These are phyloP conservation scores for Phytomonas sp. DNA, from an alignment of 208 protist species.

Conservation along the genomic window DNA sequence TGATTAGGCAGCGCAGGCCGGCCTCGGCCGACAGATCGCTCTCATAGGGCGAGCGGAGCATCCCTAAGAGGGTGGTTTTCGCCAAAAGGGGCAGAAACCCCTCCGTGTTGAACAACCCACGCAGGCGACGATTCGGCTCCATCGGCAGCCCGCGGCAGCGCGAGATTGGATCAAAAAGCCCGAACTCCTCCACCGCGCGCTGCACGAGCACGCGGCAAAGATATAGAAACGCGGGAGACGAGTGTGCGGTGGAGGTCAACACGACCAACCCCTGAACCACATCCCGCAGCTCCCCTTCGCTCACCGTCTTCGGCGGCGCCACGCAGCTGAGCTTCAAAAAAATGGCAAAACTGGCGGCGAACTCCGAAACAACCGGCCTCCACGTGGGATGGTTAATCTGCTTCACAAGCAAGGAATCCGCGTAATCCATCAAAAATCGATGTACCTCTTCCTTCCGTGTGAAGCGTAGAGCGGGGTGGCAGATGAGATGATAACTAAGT, in stretches of 20 bases:
- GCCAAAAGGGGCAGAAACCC: constrained; percentile 27
- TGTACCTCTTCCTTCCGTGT: constrained; percentile 18
- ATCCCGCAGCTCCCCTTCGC: constrained; percentile 12
- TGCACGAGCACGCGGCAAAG: constrained; percentile 22
- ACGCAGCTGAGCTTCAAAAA: constrained; percentile 64
- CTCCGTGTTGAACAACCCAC: constrained; percentile 27
- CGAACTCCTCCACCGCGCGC: constrained; percentile 63
- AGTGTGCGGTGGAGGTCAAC: constrained; percentile 6
- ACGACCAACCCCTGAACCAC: constrained; percentile 13
- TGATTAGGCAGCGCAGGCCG: constrained; percentile 24
- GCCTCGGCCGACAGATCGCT: constrained; percentile 15
- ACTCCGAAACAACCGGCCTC: constrained; percentile 55
- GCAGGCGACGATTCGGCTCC: constrained; percentile 38
- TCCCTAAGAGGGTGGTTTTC: constrained; percentile 21
- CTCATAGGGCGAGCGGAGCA: constrained; percentile 13
- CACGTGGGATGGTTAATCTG: constrained; percentile 22
- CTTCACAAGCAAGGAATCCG: background rate
- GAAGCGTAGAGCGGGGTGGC: constrained; percentile 15
- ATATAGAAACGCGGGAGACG: constrained; percentile 9
- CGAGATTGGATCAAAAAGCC: constrained; percentile 45
- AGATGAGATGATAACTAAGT: constrained; percentile 43
- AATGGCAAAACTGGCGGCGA: constrained; percentile 35
- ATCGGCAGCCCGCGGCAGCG: constrained; percentile 51
- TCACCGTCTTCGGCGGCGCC: constrained; percentile 8
- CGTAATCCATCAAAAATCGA: background rate